Conservation (phyloP, 129 eudicot species). For the Tagetes patula region DNA sequence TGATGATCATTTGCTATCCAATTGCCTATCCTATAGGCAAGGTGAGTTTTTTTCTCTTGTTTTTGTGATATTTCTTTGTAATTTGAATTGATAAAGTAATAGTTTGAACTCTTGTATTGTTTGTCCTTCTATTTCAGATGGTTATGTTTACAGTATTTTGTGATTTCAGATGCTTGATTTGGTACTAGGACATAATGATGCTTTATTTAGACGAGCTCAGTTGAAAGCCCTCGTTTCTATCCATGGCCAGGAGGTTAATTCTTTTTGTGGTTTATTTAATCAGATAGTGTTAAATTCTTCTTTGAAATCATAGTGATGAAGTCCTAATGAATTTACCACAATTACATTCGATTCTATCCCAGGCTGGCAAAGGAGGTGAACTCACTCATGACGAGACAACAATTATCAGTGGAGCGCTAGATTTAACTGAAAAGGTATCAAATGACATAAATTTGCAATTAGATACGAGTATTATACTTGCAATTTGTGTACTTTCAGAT, state of each 20-base stretch:
- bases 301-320: slow-evolving; percentile 1
- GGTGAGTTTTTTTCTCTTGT: slow-evolving; percentile 39
- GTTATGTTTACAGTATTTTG: slow-evolving; percentile 20
- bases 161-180: slow-evolving; percentile 72
- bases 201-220: slow-evolving; percentile 90
- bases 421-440: slow-evolving; percentile 91
- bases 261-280: slow-evolving; percentile 8
- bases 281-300: background rate
- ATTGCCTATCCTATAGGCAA: slow-evolving; percentile 91
- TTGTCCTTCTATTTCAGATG: background rate
- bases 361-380: slow-evolving; percentile 99
- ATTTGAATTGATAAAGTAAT: slow-evolving; percentile 4
- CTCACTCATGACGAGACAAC: slow-evolving; percentile 97
- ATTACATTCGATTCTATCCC: slow-evolving; percentile 20
- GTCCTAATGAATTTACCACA: background rate
- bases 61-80: background rate
- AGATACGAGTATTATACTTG: background rate
- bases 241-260: slow-evolving; percentile 74
- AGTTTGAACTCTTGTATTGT: background rate
- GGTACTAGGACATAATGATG: slow-evolving; percentile 86
- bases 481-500: background rate
- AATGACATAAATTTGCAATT: slow-evolving; percentile 9
- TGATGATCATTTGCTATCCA: slow-evolving; percentile 84
- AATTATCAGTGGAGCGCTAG: slow-evolving; percentile 96
- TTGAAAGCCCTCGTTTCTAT: slow-evolving; percentile 94